Evolutionary conservation across 2,329 filamentous ascomycete species (phyloP).

Genomic region (Diaporthe amygdali): DNA sequence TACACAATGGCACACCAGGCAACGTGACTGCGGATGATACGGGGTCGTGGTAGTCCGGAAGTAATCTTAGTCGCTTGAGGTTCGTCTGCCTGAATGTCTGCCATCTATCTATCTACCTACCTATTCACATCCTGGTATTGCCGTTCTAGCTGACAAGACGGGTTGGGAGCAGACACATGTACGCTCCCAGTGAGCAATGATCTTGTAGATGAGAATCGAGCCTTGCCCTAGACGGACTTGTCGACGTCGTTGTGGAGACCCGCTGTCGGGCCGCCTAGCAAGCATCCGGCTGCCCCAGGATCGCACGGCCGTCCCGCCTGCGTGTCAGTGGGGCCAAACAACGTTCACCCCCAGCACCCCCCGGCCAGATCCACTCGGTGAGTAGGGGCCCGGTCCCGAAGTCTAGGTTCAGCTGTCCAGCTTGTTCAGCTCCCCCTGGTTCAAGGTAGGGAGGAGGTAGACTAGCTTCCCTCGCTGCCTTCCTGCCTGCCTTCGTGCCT

Average conservation of each 20-base stretch:
- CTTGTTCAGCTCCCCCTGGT: too few relatives aligned
- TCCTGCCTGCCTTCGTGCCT: too few relatives aligned
- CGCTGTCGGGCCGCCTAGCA: neutral
- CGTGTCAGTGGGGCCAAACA: neutral
- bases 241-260: neutral
- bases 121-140: too few relatives aligned
- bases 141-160: neutral
- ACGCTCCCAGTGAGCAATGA: too few relatives aligned
- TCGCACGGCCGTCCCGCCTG: neutral
- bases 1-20: neutral
- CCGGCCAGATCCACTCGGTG: neutral
- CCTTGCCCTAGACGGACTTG: too few relatives aligned
- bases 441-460: neutral
- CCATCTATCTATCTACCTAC: too few relatives aligned
- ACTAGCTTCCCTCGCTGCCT: neutral
- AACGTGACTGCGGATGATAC: neutral
- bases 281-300: neutral
- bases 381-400: neutral
- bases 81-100: neutral
- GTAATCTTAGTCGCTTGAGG: neutral
- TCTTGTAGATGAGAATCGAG: neutral
- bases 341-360: neutral
- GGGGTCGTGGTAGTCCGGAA: neutral
- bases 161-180: neutral
- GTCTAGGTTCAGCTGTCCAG: neutral